These are phyloP conservation scores for Leccinum longicurvipes DNA, from an alignment of 768 basidiomycete species.

Conservation along the genomic window DNA sequence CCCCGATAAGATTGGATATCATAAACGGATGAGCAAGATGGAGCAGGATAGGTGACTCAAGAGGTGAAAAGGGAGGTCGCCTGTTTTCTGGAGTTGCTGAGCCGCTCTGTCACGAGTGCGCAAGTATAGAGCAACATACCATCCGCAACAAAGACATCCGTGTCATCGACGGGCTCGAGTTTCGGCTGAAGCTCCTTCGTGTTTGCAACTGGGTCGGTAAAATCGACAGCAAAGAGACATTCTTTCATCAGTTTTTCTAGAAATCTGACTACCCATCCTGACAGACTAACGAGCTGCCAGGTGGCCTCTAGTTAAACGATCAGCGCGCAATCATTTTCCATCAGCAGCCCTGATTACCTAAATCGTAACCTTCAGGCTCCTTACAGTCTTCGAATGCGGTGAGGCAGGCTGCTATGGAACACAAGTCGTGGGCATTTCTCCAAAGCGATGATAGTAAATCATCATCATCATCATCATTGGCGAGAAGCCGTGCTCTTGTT, in stretches of 20 bases:
- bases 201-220: constrained; percentile 11
- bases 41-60: constrained; percentile 45
- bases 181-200: constrained; percentile 17
- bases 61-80: constrained; percentile 16
- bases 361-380: constrained; percentile 59
- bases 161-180: constrained; percentile 28
- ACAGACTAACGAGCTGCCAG: constrained; percentile 69
- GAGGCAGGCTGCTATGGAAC: constrained; percentile 57
- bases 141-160: constrained; percentile 18
- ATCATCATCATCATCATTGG: constrained; percentile 33
- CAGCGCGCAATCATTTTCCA: constrained; percentile 2
- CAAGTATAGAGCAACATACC: constrained; percentile 23
- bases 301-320: constrained; percentile 48
- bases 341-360: constrained; percentile 40
- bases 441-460: constrained; percentile 46
- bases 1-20: constrained; percentile 46
- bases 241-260: constrained; percentile 60
- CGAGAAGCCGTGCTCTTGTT: constrained; percentile 27
- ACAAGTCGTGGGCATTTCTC: constrained; percentile 63
- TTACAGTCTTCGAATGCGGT: constrained; percentile 65
- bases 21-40: constrained; percentile 62
- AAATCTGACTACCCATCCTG: constrained; percentile 59
- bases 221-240: constrained; percentile 37
- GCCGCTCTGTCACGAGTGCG: constrained; percentile 41
- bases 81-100: constrained; percentile 26